Base-by-base conservation (phyloP, 345 rosid species). In the Lumnitzera littorea region DNA sequence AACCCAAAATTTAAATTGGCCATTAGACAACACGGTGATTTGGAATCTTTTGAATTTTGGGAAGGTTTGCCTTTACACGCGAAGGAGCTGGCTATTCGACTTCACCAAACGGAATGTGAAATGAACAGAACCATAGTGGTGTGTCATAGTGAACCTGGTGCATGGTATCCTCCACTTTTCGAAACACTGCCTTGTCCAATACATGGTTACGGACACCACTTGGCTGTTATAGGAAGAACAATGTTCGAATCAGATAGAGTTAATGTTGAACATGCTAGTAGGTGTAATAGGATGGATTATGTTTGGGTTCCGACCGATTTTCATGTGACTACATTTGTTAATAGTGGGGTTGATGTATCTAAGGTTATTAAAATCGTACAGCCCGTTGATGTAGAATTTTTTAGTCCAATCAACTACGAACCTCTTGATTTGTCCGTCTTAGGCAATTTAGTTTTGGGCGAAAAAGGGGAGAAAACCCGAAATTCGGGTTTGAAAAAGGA, bases 141-240 rank as follows among this genome's bases (percentile, higher is more conserved):
- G 17, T 91, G 98, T 67, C 96, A 88, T 57, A 91, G 98, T 58
- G 96, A 88, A 76, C 98, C 96, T 46, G 91, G 98, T 53, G 98
- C 95, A 67, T 88, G 98, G 96, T 67, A 86, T 58, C 96, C 98
- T 0, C 91, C 96, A 12, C 69, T 91, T 77, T 91, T 86, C 53
- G 66, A 91, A 60, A 91, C 95, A 1, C 66, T 74, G 53, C 95
- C 91, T 59, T 91, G 96, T 67, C 95, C 95, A 15, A 96, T 88
- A 2, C 57, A 68, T 27, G 96, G 85, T 47, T 88, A 86, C 61
- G 71, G 50, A 11, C 69, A 69, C 52, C 81, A 72, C 64, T 52
- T 61, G 72, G 70, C 62, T 55, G 83, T 88, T 27, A 74, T 91
- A 41, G 91, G 98, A 25, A 80, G 98, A 72, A 91, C 96, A 24